Percentiles rank a stretch among this genome's conserved stretches.
These are phyloP conservation scores for Catharanthus roseus DNA, from an alignment of 257 asterid species.

Conservation along the genomic window DNA sequence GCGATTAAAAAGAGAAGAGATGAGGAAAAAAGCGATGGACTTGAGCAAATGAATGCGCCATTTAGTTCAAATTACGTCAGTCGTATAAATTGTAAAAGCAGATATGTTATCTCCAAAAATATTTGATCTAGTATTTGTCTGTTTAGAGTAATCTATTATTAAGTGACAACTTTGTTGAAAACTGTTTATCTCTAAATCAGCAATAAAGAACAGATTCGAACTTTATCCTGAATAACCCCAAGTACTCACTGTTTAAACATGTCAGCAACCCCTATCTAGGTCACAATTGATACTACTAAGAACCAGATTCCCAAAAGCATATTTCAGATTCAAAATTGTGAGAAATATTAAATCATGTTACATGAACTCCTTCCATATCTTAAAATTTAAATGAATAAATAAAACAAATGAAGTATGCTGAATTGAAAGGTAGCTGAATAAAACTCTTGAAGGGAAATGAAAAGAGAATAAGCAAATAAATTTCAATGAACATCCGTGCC, in stretches of 20 bases:
- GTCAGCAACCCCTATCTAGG: background rate
- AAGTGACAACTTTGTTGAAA: background rate
- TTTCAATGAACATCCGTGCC: conserved; percentile 1
- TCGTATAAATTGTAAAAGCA: background rate
- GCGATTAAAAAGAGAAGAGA: background rate
- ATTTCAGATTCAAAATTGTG: background rate
- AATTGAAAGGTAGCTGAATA: background rate
- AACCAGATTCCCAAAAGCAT: background rate
- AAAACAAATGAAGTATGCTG: background rate
- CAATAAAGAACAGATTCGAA: background rate
- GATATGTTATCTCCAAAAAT: background rate
- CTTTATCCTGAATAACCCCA: background rate
- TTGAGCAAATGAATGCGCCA: background rate
- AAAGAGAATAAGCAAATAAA: conserved; percentile 10
- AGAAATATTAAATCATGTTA: too few relatives aligned
- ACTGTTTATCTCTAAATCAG: background rate
- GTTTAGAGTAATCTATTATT: background rate
- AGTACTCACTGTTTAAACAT: background rate
- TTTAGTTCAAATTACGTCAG: background rate
- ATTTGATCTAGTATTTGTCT: background rate
- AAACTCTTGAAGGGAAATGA: background rate
- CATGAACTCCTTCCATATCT: background rate
- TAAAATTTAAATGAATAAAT: background rate
- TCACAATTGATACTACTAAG: background rate
- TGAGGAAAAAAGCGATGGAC: background rate